A percentile compares a stretch with the other conserved stretches of the same genome.
Evolutionary conservation across 2,329 filamentous ascomycete genomes (phyloP).

Genomic region (Trichophyton verrucosum): DNA sequence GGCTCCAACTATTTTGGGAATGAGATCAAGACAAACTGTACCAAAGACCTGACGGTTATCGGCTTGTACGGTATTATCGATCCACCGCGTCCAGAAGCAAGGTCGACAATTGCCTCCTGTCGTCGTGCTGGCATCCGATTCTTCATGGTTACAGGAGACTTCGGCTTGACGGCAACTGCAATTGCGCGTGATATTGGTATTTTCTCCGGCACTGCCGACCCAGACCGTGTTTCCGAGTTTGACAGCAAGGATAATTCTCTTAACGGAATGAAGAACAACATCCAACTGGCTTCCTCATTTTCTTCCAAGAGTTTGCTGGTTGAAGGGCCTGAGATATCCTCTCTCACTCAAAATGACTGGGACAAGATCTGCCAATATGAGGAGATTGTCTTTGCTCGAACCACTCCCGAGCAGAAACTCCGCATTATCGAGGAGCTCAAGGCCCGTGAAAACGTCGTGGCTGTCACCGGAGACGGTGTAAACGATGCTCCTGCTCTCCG

Average conservation of each 20-base stretch:
- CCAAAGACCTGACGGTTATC: conserved; percentile 39
- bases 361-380: conserved; percentile 50
- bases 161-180: conserved; percentile 59
- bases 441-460: conserved; percentile 44
- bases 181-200: conserved; percentile 64
- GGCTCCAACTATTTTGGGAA: conserved; percentile 37
- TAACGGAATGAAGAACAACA: conserved; percentile 1
- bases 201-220: conserved; percentile 56
- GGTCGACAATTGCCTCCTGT: background rate
- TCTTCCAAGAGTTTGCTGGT: conserved; percentile 45
- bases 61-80: conserved; percentile 49
- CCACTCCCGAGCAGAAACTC: conserved; percentile 67
- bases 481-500: conserved; percentile 44
- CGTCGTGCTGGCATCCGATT: conserved; percentile 1
- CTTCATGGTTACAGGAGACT: conserved; percentile 57
- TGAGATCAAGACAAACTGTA: conserved; percentile 45
- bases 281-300: conserved; percentile 14
- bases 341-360: conserved; percentile 58
- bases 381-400: conserved; percentile 65
- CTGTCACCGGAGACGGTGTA: conserved; percentile 39
- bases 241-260: conserved; percentile 39
- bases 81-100: conserved; percentile 54
- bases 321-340: conserved; percentile 52
- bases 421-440: conserved; percentile 68
- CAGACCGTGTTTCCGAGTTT: conserved; percentile 39